phyloP scores from a whole-genome alignment of 179 eudicot species.

The Amaranthus tricolor region DNA sequence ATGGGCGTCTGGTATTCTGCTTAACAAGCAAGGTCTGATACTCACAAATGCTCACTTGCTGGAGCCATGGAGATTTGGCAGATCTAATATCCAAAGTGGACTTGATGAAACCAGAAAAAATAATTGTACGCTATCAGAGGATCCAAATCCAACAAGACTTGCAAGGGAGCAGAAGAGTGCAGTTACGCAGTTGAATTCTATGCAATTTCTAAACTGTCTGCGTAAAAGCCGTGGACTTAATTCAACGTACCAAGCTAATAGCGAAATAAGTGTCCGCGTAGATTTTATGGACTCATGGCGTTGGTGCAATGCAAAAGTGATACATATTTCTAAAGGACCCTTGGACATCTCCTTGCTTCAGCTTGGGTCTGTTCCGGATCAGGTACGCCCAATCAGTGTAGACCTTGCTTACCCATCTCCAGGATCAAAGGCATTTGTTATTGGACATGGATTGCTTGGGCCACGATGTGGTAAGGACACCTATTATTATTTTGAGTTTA shows the following conservation, averaged over 20 bases:
- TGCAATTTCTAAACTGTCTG: conserved; percentile 28
- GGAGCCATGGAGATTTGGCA: conserved; percentile 93
- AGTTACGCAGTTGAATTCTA: conserved; percentile 24
- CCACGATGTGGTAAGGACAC: conserved; percentile 71
- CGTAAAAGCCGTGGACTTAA: conserved; percentile 22
- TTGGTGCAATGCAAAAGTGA: conserved; percentile 78
- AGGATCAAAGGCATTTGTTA: conserved; percentile 78
- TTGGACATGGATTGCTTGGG: conserved; percentile 94
- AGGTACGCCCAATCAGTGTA: conserved; percentile 55
- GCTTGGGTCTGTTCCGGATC: conserved; percentile 66
- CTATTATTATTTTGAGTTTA: conserved; percentile 2
- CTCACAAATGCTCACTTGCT: conserved; percentile 97
- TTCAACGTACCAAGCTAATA: conserved; percentile 21
- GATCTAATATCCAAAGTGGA: conserved; percentile 43
- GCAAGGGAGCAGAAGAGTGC: conserved; percentile 19
- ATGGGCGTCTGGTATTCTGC: conserved; percentile 96
- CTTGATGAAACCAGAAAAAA: conserved; percentile 32
- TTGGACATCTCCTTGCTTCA: conserved; percentile 78
- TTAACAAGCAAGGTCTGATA: conserved; percentile 72
- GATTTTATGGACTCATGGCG: conserved; percentile 64
- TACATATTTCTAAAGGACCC: conserved; percentile 82
- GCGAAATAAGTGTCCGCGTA: conserved; percentile 66
- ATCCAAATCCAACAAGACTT: conserved; percentile 16
- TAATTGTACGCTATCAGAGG: conserved; percentile 28
- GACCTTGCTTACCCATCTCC: conserved; percentile 61